Base-by-base conservation (phyloP, 2,329 filamentous ascomycete species). In the Ophiostoma perfectum region DNA sequence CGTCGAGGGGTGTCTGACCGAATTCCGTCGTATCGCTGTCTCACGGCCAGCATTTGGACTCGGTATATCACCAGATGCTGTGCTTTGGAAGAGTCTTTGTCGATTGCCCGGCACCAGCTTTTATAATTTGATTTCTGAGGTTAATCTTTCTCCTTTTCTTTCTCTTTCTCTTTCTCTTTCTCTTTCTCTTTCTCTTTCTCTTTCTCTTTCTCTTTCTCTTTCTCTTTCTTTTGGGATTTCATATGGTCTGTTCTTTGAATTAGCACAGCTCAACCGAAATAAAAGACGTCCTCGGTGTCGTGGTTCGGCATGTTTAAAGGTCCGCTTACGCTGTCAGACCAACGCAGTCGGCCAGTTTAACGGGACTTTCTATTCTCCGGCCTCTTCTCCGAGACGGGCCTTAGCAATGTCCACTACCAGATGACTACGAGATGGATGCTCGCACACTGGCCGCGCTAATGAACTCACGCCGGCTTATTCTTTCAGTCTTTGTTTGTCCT, bases 281-380 rank as follows among this genome's bases (percentile, higher is more conserved):
- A 27, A 27, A 27, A 27, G 27, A 27, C 27, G 27, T 27, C 27
- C 27, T 27, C 27, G 27, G 27, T 27, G 27, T 27, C 27, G 27
- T 27, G 27, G 27, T 12, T 45, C 49, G 49, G 49, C n/a, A 11
- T 27, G 18, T 55, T 27, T 9, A 9, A 55, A 55, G 18, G 8
- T 9, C 49, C 49, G 49, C 49, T 11, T 11, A 5, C 7, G 47
- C n/a, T n/a, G 27, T 27, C n/a, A 52, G 14, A 2, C n/a, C 47
- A 18, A 52, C 27, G 27, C 27, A 27, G 27, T 27, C 27, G 47
- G 16, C 16, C 5, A 52, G 47, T 18, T 52, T 7, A 7, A 8
- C 49, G 49, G 49, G 49, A 27, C 49, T 55, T 55, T 55, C 49
- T 55, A 55, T 55, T 55, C 7, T 55, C 49, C 49, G 18, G 8